Evolutionary conservation across 345 rosid species (phyloP).

Genomic region (Acer campestre): DNA sequence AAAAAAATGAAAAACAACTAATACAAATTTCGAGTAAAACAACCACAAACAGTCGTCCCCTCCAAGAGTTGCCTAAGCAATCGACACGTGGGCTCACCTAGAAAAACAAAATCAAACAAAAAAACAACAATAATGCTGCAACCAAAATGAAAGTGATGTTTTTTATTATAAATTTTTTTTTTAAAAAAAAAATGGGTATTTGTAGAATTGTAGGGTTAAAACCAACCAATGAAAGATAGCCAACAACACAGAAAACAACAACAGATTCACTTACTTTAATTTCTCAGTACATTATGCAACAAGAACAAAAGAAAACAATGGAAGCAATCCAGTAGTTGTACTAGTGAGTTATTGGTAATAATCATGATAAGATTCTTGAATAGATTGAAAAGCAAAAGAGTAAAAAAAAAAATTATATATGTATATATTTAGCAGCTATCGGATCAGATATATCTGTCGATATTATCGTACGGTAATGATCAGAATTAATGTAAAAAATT

Average conservation of each 20-base stretch:
- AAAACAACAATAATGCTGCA: background rate
- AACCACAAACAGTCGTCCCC: background rate
- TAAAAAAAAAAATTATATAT: no score
- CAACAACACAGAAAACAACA: background rate
- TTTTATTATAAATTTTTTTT: no score
- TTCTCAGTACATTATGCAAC: background rate
- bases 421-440: no score
- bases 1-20: no score
- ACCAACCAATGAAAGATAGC: background rate
- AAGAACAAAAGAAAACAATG: background rate
- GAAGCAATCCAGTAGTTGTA: background rate
- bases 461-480: no score
- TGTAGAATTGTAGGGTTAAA: background rate
- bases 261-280: background rate
- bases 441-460: no score
- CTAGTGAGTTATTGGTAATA: background rate
- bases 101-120: background rate
- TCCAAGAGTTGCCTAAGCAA: background rate
- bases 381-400: background rate
- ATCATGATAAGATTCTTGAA: slow-evolving; percentile 19
- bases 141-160: background rate
- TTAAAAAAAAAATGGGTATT: background rate
- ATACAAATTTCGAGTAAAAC: background rate
- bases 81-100: background rate
- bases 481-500: no score